Evolutionary conservation across 768 basidiomycete genomes (phyloP), one percentile per base, ranked within the genome.

Genomic region (Leccinum arenicola): DNA sequence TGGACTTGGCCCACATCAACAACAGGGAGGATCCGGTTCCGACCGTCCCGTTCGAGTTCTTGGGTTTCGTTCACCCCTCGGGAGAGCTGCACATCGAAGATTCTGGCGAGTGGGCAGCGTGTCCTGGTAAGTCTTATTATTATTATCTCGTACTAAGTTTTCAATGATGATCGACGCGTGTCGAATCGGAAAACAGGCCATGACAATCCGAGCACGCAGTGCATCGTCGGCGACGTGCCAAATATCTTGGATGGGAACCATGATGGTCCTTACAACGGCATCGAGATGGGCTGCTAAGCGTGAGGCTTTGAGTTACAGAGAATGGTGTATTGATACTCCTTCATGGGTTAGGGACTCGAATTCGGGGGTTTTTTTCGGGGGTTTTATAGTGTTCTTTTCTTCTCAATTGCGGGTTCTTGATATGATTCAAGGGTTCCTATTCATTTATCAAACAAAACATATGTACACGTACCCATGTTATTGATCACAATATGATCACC

Each of bases 1-100:
- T 74, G 43, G 60, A 72, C 12, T 63, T 85, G 50, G 83, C 77
- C 4, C 85, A 81, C 59, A 78, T 87, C 68, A 85, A 81, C 68
- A 86, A 87, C 70, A 49, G 69, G 59, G 58, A 75, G 55, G 80
- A 80, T 55, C 68, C 72, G 0, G 61, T 81, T 17, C 80, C 80
- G 2, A 76, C 66, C 53, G 56, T 45, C 29, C 75, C 76, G 6
- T 65, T 66, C 8, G 66, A 45, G 62, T 76, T 75, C 69, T 19
- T 79, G 55, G 78, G 69, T n/a, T 82, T 70, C 55, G 70, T 66
- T 10, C 79, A 81, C 52, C 68, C 78, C 3, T 59, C 68, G 0
- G 78, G 78, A 8, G 80, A 81, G 57, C 68, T 76, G 3, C 80
- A 81, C 59, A 80, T 80, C 17, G 68, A 77, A 57, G 76, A 80